Evolutionary conservation across 2,329 filamentous ascomycete genomes (phyloP).

Genomic region (Teratosphaeria pseudoeucalypti): DNA sequence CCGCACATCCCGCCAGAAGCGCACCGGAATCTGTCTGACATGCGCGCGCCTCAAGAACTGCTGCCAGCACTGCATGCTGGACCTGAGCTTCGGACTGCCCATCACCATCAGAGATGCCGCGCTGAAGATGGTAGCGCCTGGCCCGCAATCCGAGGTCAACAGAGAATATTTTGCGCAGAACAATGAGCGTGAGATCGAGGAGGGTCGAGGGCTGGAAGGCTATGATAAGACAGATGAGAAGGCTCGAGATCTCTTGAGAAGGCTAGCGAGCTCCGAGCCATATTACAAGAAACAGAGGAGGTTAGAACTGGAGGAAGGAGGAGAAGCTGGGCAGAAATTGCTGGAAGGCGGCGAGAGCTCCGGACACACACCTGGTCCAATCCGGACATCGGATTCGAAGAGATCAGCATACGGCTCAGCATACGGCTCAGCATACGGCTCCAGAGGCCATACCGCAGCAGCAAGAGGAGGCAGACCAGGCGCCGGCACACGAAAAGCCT

Average conservation of each 20-base stretch:
- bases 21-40: constrained; percentile 90
- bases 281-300: constrained; percentile 79
- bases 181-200: constrained; percentile 89
- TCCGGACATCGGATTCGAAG: constrained; percentile 58
- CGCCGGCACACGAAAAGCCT: constrained; percentile 40
- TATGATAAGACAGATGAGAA: constrained; percentile 98
- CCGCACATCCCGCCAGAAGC: constrained; percentile 81
- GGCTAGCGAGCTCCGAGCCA: constrained; percentile 83
- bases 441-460: constrained; percentile 24
- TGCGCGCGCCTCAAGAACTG: constrained; percentile 97
- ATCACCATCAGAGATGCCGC: constrained; percentile 93
- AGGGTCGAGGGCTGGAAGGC: constrained; percentile 76
- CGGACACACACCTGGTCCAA: constrained; percentile 52
- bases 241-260: constrained; percentile 73
- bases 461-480: constrained; percentile 35
- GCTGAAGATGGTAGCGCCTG: constrained; percentile 93
- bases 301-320: constrained; percentile 45
- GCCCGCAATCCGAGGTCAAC: constrained; percentile 85
- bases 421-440: constrained; percentile 23
- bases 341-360: constrained; percentile 29
- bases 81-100: constrained; percentile 88
- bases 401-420: constrained; percentile 24
- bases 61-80: constrained; percentile 97
- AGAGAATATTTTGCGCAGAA: constrained; percentile 96
- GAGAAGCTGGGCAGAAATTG: constrained; percentile 32